A percentile compares a stretch with the other conserved stretches of the same genome.
Evolutionary conservation across 495 filamentous ascomycete genomes (phyloP).

Genomic region (Penicillium macrosclerotiorum): DNA sequence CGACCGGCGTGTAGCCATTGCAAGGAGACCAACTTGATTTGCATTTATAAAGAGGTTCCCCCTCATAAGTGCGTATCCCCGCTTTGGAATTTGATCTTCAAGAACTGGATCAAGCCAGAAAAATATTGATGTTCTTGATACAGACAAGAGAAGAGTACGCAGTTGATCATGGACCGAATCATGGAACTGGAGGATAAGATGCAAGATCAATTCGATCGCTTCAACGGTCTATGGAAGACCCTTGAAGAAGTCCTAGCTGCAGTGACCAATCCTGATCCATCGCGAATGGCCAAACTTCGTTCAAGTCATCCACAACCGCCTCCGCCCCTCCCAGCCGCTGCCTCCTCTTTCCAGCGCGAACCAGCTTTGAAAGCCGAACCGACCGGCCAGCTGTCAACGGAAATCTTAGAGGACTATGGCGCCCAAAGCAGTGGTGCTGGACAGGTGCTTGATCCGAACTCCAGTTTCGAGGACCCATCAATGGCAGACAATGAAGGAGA

Average conservation of each 20-base stretch:
- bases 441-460: neutral
- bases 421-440: neutral
- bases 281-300: neutral
- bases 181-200: slow-evolving; percentile 29
- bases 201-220: slow-evolving; percentile 8
- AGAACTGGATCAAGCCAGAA: neutral
- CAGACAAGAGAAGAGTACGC: slow-evolving; percentile 44
- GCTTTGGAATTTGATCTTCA: neutral
- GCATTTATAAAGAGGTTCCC: slow-evolving; percentile 60
- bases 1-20: slow-evolving; percentile 58
- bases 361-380: slow-evolving; percentile 19
- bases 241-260: neutral
- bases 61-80: slow-evolving; percentile 51
- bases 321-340: slow-evolving; percentile 3
- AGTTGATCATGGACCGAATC: slow-evolving; percentile 34
- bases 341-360: neutral
- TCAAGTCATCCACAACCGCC: neutral
- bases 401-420: neutral
- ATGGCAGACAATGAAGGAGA: slow-evolving; percentile 42
- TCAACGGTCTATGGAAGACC: slow-evolving; percentile 9
- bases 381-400: neutral
- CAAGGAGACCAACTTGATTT: slow-evolving; percentile 53
- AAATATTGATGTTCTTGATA: slow-evolving; percentile 8
- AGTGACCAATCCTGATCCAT: neutral
- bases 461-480: slow-evolving; percentile 12